Percentiles rank a stretch among this genome's conserved stretches.
phyloP scores from a whole-genome alignment of 2,329 filamentous ascomycete genomes.

The Diaporthe helianthi region DNA sequence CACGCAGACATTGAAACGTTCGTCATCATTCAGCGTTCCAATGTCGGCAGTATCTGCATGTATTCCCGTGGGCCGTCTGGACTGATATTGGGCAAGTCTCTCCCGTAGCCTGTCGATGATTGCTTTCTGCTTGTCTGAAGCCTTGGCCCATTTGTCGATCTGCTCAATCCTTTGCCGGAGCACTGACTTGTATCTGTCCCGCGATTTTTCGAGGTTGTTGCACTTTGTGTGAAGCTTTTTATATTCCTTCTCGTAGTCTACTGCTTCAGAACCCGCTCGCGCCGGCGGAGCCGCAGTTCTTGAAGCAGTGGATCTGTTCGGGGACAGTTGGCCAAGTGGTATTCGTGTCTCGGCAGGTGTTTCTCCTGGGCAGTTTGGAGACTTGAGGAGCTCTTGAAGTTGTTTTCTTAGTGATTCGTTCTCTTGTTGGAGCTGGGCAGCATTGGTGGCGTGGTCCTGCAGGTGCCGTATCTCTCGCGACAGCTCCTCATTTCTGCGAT shows the following conservation, averaged over 20 bases:
- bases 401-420: slow-evolving; percentile 50
- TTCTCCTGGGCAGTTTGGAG: slow-evolving; percentile 27
- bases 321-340: slow-evolving; percentile 32
- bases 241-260: slow-evolving; percentile 34
- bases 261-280: neutral
- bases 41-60: neutral
- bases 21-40: neutral
- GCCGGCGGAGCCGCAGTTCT: neutral
- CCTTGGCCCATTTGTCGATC: slow-evolving; percentile 53
- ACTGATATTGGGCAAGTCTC: slow-evolving; percentile 37
- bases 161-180: slow-evolving; percentile 51
- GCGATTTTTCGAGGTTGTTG: slow-evolving; percentile 49
- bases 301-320: slow-evolving; percentile 24
- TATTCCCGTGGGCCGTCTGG: neutral
- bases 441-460: slow-evolving; percentile 42
- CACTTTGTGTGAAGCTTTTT: slow-evolving; percentile 50
- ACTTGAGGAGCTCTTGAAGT: slow-evolving; percentile 42
- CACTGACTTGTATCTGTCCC: slow-evolving; percentile 49
- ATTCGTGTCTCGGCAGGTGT: slow-evolving; percentile 14
- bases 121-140: slow-evolving; percentile 51
- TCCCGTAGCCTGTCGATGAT: slow-evolving; percentile 53
- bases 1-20: neutral
- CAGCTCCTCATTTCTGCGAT: slow-evolving; percentile 37
- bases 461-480: slow-evolving; percentile 48
- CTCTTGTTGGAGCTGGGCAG: slow-evolving; percentile 49